Percentiles rank a stretch among this genome's conserved stretches.
phyloP scores from a whole-genome alignment of 2,329 filamentous ascomycete species.

The Botrytis porri region DNA sequence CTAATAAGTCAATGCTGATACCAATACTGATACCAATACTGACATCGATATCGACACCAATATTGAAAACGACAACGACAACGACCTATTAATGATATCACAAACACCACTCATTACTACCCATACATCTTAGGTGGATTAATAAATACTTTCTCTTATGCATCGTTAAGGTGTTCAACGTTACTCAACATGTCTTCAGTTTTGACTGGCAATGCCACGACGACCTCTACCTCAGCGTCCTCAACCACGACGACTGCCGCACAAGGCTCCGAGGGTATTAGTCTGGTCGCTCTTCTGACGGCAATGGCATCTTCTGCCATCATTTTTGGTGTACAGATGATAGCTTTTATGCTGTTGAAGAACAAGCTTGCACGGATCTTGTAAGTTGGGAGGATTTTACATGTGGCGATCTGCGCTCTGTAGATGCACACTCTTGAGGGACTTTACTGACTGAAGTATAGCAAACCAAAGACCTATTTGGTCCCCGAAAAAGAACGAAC shows the following conservation, averaged over 20 bases:
- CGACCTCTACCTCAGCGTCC: not conserved
- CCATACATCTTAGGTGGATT: not conserved
- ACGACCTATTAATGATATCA: not conserved
- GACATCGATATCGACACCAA: not conserved
- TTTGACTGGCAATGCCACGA: not conserved
- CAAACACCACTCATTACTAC: not conserved
- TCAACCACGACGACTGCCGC: constrained; percentile 14
- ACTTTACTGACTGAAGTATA: constrained; percentile 39
- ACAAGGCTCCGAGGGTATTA: constrained; percentile 34
- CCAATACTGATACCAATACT: not conserved
- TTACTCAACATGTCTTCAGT: constrained; percentile 18
- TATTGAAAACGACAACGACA: not conserved
- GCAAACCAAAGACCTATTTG: constrained; percentile 80
- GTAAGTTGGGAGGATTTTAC: constrained; percentile 47
- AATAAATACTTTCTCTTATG: constrained; percentile 7
- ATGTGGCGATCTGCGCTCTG: not conserved
- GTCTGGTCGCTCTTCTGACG: constrained; percentile 36
- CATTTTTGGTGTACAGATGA: constrained; percentile 48
- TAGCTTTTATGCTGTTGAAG: constrained; percentile 72
- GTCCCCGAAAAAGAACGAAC: constrained; percentile 83
- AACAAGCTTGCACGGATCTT: constrained; percentile 81
- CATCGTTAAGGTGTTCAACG: not conserved
- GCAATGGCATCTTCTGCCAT: constrained; percentile 36
- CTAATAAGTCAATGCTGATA: not conserved
- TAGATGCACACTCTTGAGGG: not conserved